phyloP scores from a whole-genome alignment of 345 rosid species.

The Corchorus capsularis region DNA sequence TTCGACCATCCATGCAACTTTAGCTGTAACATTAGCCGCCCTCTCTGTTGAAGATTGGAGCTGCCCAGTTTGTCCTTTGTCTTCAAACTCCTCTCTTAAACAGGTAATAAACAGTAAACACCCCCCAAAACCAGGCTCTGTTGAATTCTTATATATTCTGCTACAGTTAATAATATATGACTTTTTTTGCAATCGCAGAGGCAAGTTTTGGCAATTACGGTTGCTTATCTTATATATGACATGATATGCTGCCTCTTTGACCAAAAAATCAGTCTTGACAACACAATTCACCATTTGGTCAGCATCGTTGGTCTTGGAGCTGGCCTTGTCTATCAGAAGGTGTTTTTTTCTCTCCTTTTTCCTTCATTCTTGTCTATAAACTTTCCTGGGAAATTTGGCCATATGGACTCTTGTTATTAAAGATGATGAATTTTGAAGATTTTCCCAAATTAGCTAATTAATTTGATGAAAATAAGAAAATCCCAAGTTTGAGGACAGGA shows the following conservation, averaged over 20 bases:
- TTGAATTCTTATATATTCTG: not conserved
- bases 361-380: not conserved
- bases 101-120: too few species aligned
- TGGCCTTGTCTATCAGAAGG: conserved; percentile 64
- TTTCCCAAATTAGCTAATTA: not conserved
- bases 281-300: conserved; percentile 76
- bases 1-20: conserved; percentile 63
- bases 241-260: conserved; percentile 60
- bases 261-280: conserved; percentile 48
- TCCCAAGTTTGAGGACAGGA: not conserved
- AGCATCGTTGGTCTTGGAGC: conserved; percentile 75
- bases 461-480: not conserved
- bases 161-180: not conserved
- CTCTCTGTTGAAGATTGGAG: conserved; percentile 72
- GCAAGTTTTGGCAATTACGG: conserved; percentile 51
- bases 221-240: conserved; percentile 77
- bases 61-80: conserved; percentile 69
- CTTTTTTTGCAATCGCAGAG: conserved; percentile 35
- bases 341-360: conserved; percentile 8
- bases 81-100: conserved; percentile 52
- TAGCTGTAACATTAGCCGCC: conserved; percentile 62
- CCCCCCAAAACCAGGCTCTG: too few species aligned
- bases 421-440: not conserved
- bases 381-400: not conserved
- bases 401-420: too few species aligned